Base-by-base conservation (phyloP, 2,329 filamentous ascomycete genomes). In the Pseudogymnoascus sp. region DNA sequence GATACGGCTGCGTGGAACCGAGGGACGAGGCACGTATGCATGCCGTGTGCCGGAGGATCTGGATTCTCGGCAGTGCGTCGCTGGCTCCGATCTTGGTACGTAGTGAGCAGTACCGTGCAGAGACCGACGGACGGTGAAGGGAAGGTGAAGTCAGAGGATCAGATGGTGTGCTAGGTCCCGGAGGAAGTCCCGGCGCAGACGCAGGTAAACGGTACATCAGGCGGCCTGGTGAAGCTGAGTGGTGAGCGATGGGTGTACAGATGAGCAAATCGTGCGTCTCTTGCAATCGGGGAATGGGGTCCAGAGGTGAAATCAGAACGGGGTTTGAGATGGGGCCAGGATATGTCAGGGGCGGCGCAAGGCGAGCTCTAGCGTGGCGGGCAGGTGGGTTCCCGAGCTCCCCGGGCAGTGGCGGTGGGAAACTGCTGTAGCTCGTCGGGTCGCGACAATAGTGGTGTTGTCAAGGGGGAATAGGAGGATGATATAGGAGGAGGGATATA, bases 31-130 rank as follows among this genome's bases (percentile, higher is more conserved):
- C 46, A 31, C 25, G 25, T 53, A 31, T n/a, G n/a, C n/a, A n/a
- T 53, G 46, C 46, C 46, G 46, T 53, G 46, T 53, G 46, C 46
- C 46, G 46, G 46, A 31, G 7, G 14, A 53, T 53, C 46, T 53
- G 8, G 25, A 18, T 53, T 31, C 46, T 53, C 46, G n/a, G 46
- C 23, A 53, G 25, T 18, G 23, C 14, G n/a, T 31, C 25, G 11
- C 46, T 53, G 16, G 12, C 46, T 31, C 46, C 31, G 3, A 28
- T 31, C n/a, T 53, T 53, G 25, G 25, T 53, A 53, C 25, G 3
- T 53, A 28, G 23, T 53, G 14, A 3, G 3, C 3, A 9, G 7
- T 53, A 31, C 46, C 14, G 14, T 53, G 25, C 14, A 53, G 18
- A 28, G 25, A n/a, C 23, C 46, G 14, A 16, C 46, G 4, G n/a